Evolutionary conservation across 495 filamentous ascomycete genomes (phyloP).

Genomic region (Trichodelitschia bisporula): DNA sequence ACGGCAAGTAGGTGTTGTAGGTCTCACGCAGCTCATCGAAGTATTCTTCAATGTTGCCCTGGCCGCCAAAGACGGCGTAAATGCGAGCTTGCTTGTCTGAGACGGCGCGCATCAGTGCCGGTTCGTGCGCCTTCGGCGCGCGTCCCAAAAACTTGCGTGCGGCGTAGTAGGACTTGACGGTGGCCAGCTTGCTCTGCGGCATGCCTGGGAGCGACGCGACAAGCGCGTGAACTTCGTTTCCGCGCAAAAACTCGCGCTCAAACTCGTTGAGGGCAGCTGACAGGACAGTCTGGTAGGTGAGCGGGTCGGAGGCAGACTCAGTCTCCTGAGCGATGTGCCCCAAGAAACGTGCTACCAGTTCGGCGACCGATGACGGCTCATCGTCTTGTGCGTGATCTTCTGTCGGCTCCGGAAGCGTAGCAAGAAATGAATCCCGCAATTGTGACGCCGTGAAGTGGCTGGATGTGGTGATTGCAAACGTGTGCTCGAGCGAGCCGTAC

Average conservation of each 20-base stretch:
- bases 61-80: constrained; percentile 91
- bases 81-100: constrained; percentile 52
- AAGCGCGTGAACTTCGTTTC: constrained; percentile 88
- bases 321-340: constrained; percentile 69
- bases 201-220: constrained; percentile 71
- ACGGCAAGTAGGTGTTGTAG: constrained; percentile 70
- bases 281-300: constrained; percentile 64
- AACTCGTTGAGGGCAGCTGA: constrained; percentile 83
- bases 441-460: constrained; percentile 90
- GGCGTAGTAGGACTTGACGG: constrained; percentile 71
- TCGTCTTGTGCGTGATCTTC: constrained; percentile 95
- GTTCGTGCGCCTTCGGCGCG: constrained; percentile 69
- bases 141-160: constrained; percentile 63
- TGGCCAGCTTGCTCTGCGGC: constrained; percentile 62
- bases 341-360: constrained; percentile 81
- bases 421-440: constrained; percentile 64
- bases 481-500: constrained; percentile 86
- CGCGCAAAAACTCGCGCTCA: constrained; percentile 76
- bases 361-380: constrained; percentile 76
- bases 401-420: constrained; percentile 66
- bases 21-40: constrained; percentile 89
- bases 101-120: constrained; percentile 73
- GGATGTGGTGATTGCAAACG: constrained; percentile 78
- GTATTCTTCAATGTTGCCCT: constrained; percentile 98
- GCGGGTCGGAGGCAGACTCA: constrained; percentile 73